Percentiles rank a stretch among this genome's conserved stretches.
phyloP scores from a whole-genome alignment of 129 eudicot species.

The Flaveria linearis region DNA sequence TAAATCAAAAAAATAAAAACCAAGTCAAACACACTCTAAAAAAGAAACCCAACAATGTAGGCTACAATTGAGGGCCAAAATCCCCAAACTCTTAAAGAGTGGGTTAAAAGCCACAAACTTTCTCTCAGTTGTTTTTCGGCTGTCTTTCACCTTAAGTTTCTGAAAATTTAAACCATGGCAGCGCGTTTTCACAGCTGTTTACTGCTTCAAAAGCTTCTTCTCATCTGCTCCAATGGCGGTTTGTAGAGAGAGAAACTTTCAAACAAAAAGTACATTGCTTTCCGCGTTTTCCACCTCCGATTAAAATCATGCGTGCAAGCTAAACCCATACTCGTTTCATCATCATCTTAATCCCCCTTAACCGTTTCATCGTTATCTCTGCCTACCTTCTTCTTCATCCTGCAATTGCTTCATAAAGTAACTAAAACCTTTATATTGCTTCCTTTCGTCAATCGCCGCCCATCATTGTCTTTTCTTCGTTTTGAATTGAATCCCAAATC shows the following conservation, averaged over 20 bases:
- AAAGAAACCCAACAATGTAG: too few relatives aligned
- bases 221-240: constrained; percentile 27
- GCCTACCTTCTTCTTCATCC: constrained; percentile 4
- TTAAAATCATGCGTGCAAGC: constrained; percentile 45
- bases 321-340: constrained; percentile 21
- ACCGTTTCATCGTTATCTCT: constrained; percentile 40
- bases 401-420: not conserved
- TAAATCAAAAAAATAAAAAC: too few relatives aligned
- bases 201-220: not conserved
- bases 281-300: constrained; percentile 26
- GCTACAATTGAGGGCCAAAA: too few relatives aligned
- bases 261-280: constrained; percentile 35
- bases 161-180: constrained; percentile 18
- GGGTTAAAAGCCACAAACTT: not conserved
- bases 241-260: constrained; percentile 26
- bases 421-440: constrained; percentile 9
- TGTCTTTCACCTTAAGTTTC: constrained; percentile 34
- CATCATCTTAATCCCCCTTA: constrained; percentile 17
- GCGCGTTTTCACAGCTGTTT: constrained; percentile 29
- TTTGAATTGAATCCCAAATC: not conserved
- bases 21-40: too few relatives aligned
- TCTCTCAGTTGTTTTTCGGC: constrained; percentile 21
- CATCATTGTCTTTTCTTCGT: too few relatives aligned
- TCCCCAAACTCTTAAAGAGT: not conserved
- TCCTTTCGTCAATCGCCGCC: not conserved